Evolutionary conservation across 2,329 filamentous ascomycete species (phyloP).

Genomic region (Colletotrichum costaricense): DNA sequence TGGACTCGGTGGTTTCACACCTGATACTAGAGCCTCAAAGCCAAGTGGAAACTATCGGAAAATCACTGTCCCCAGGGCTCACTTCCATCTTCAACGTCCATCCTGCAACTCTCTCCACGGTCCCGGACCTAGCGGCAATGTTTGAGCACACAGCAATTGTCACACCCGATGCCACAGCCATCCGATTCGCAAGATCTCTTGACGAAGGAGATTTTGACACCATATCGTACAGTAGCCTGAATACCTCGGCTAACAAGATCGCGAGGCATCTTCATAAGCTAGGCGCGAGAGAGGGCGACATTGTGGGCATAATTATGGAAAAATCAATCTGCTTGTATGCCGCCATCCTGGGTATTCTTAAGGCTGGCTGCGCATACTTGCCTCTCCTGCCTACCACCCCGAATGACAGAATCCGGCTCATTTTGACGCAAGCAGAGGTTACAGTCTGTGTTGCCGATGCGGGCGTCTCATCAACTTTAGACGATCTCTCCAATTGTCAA

Average conservation of each 20-base stretch:
- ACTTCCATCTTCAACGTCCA: slow-evolving; percentile 63
- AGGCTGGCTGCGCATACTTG: slow-evolving; percentile 83
- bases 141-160: slow-evolving; percentile 65
- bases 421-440: slow-evolving; percentile 71
- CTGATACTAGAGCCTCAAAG: slow-evolving; percentile 38
- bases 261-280: slow-evolving; percentile 63
- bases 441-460: slow-evolving; percentile 56
- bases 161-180: slow-evolving; percentile 66
- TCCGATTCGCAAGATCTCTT: slow-evolving; percentile 71
- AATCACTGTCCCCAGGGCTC: slow-evolving; percentile 44
- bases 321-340: slow-evolving; percentile 81
- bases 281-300: slow-evolving; percentile 61
- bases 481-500: slow-evolving; percentile 32
- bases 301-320: slow-evolving; percentile 81
- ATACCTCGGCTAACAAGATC: slow-evolving; percentile 65
- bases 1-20: slow-evolving; percentile 61
- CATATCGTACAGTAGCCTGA: slow-evolving; percentile 74
- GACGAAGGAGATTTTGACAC: slow-evolving; percentile 48
- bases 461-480: slow-evolving; percentile 35
- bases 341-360: slow-evolving; percentile 78
- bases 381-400: slow-evolving; percentile 82
- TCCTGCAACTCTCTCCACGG: slow-evolving; percentile 46
- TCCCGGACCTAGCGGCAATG: slow-evolving; percentile 58
- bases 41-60: slow-evolving; percentile 34
- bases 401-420: slow-evolving; percentile 65